These are phyloP conservation scores for Clavispora santaluciae DNA, from an alignment of 805 yeast genomes.

Conservation along the genomic window DNA sequence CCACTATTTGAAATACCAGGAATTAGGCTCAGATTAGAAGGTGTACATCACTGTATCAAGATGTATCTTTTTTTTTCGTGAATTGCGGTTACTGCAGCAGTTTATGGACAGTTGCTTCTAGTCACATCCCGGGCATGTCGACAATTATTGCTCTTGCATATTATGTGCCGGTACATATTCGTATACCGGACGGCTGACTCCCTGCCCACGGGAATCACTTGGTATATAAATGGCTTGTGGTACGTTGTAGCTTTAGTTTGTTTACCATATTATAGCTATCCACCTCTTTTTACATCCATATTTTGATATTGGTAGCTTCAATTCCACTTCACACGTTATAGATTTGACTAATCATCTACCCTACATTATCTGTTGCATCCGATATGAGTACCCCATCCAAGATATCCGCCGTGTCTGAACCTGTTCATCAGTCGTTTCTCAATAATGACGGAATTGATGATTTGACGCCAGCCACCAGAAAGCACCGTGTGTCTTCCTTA, in stretches of 20 bases:
- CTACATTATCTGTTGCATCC: not conserved
- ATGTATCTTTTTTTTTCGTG: too few relatives aligned
- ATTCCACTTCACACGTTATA: too few relatives aligned
- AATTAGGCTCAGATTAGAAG: too few relatives aligned
- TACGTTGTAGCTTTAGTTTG: not conserved
- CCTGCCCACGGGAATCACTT: not conserved
- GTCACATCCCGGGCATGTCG: not conserved
- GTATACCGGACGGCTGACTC: not conserved
- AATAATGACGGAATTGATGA: constrained; percentile 73
- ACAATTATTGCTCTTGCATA: not conserved
- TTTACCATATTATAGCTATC: not conserved
- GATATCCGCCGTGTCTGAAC: constrained; percentile 6
- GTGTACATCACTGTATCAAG: too few relatives aligned
- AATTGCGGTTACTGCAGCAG: too few relatives aligned
- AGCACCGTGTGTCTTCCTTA: constrained; percentile 58
- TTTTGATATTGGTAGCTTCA: too few relatives aligned
- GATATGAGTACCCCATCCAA: constrained; percentile 4
- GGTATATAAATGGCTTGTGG: not conserved
- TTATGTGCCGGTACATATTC: not conserved
- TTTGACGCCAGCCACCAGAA: constrained; percentile 56
- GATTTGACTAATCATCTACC: too few relatives aligned
- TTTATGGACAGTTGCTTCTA: too few relatives aligned
- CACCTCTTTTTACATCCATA: too few relatives aligned
- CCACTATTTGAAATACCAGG: too few relatives aligned
- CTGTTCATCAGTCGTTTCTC: constrained; percentile 47